Base-by-base conservation (phyloP, 805 yeast species). In the Saccharomycopsis schoenii region DNA sequence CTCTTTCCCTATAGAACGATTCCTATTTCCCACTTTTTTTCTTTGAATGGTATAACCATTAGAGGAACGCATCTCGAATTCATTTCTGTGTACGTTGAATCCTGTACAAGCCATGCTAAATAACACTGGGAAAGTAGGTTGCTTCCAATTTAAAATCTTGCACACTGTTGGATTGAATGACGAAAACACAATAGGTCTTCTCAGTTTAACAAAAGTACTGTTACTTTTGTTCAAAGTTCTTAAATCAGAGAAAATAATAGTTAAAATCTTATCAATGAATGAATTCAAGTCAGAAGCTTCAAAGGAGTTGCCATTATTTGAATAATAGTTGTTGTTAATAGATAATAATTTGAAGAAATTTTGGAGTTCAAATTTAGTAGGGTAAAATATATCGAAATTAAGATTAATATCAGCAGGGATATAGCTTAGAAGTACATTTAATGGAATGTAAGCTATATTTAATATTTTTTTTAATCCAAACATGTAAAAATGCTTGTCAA, bases 111-210 rank as follows among this genome's bases (percentile, higher is more conserved):
- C 85, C 80, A 92, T 82, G 60, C 85, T 83, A 73, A 89, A 88
- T 66, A 94, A 84, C 0, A 94, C 98, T 0, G 99, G 97, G 73
- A 87, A 94, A 71, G 93, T 93, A 14, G 99, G 98, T 73, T 94
- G 99, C 73, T 94, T 94, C 99, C 99, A 94, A 73, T 94, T 94
- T 67, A 94, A 74, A 55, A 90, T 88, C 11, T 96, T 89, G 73
- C 98, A 94, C n/a, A 91, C 89, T 55, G 84, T 82, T 40, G 97
- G 88, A 72, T 91, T 90, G 60, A 88, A 82, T 0, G 97, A 89
- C 12, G 96, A 83, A 72, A 94, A 89, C 10, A 93, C 84, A 52
- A 94, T 75, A 0, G 96, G 84, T 62, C 96, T 77, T 21, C 81
- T 71, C 25, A 71, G 68, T 56, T 68, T 65, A 51, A 67, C 62